phyloP scores from a whole-genome alignment of 129 eudicot genomes.

The Flaveria sonorensis region DNA sequence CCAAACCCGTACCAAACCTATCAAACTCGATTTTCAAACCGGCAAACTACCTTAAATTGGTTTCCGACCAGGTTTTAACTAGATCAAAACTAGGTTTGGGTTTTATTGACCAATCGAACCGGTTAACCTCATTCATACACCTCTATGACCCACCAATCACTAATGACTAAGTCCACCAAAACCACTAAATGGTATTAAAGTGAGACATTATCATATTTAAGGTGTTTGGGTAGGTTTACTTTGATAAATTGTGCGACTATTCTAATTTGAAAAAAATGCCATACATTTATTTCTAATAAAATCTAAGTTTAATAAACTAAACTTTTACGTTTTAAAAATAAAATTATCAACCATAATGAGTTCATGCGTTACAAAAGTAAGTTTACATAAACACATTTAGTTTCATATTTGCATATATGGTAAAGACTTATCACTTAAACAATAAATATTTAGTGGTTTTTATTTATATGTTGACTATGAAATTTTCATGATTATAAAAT shows the following conservation, averaged over 20 bases:
- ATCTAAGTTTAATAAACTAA: neutral
- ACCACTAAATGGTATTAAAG: neutral
- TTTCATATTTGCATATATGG: neutral
- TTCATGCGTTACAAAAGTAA: too few species aligned
- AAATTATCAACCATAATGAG: neutral
- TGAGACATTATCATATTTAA: neutral
- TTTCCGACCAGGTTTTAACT: too few species aligned
- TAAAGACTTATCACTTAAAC: neutral
- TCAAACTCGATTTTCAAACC: too few species aligned
- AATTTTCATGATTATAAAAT: too few species aligned
- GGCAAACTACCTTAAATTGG: too few species aligned
- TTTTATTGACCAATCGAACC: too few species aligned
- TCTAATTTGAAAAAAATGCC: neutral
- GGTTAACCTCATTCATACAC: too few species aligned
- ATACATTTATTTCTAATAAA: too few species aligned
- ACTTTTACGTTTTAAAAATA: neutral
- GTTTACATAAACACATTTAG: neutral
- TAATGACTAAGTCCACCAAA: neutral
- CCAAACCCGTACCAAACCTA: too few species aligned
- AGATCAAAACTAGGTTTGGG: too few species aligned
- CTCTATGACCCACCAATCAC: neutral
- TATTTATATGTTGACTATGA: too few species aligned
- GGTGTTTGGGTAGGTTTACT: neutral
- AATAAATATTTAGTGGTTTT: too few species aligned
- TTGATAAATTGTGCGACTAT: neutral